Evolutionary conservation across 441 rosid species (phyloP).

Genomic region (Arabidopsis hybrid): DNA sequence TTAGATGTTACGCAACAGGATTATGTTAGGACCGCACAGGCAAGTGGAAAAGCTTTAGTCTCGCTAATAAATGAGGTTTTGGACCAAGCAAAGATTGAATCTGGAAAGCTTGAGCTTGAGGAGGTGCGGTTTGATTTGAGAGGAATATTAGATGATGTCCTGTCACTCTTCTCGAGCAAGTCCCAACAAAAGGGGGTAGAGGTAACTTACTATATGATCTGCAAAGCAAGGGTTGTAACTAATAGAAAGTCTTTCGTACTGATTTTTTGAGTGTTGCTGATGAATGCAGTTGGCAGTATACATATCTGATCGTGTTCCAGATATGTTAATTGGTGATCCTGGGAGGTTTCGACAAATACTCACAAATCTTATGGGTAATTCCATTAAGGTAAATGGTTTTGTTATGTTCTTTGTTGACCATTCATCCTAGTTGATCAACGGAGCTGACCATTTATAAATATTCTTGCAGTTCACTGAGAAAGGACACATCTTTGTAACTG

Average conservation of each 20-base stretch:
- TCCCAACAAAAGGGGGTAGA: constrained; percentile 87
- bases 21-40: constrained; percentile 87
- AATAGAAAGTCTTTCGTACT: not conserved
- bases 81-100: constrained; percentile 96
- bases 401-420: constrained; percentile 8
- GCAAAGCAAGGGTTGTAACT: not conserved
- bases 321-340: constrained; percentile 81
- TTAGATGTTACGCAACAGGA: constrained; percentile 91
- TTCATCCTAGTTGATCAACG: constrained; percentile 20
- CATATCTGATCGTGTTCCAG: constrained; percentile 85
- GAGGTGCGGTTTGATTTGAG: constrained; percentile 80
- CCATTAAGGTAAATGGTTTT: constrained; percentile 75
- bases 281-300: constrained; percentile 79
- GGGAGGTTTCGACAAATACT: constrained; percentile 92
- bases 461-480: constrained; percentile 79
- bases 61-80: constrained; percentile 90
- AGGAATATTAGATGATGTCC: constrained; percentile 82
- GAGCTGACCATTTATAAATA: constrained; percentile 24
- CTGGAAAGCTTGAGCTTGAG: constrained; percentile 96
- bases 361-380: constrained; percentile 92
- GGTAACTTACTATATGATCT: constrained; percentile 53
- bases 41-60: constrained; percentile 90
- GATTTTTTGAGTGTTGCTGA: constrained; percentile 32
- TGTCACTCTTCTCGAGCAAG: constrained; percentile 89
- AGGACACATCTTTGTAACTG: constrained; percentile 89